These are phyloP conservation scores for Populus tremula DNA, from an alignment of 345 rosid genomes.

Conservation along the genomic window DNA sequence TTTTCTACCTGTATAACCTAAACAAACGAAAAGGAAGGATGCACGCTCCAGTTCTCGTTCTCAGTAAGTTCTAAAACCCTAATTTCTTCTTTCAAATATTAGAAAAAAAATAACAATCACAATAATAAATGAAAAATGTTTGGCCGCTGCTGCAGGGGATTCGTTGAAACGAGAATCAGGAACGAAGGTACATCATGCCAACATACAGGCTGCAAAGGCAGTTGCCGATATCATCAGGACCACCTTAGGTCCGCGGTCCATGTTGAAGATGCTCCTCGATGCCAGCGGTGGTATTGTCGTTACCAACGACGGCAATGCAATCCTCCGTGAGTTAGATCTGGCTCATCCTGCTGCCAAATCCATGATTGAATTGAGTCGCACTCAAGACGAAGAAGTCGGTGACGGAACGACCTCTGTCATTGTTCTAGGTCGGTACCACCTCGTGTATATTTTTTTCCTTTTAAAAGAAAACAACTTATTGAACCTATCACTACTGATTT, in stretches of 20 bases:
- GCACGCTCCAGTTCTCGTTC: slow-evolving; percentile 85
- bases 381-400: slow-evolving; percentile 98
- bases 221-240: slow-evolving; percentile 93
- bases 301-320: slow-evolving; percentile 95
- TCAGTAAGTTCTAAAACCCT: slow-evolving; percentile 48
- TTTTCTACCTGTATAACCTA: background rate
- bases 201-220: slow-evolving; percentile 90
- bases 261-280: slow-evolving; percentile 97
- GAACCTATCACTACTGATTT: background rate
- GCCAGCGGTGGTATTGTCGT: slow-evolving; percentile 90
- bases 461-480: background rate
- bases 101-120: no score
- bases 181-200: slow-evolving; percentile 80
- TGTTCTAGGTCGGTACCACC: slow-evolving; percentile 81
- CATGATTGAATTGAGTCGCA: slow-evolving; percentile 91
- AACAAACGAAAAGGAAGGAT: slow-evolving; percentile 21
- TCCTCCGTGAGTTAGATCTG: slow-evolving; percentile 83
- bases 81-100: background rate
- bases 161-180: slow-evolving; percentile 96
- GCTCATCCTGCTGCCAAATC: slow-evolving; percentile 99
- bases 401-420: slow-evolving; percentile 98
- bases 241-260: slow-evolving; percentile 92
- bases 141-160: slow-evolving; percentile 60
- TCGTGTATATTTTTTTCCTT: background rate
- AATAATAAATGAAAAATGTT: background rate